Conservation (phyloP, 768 basidiomycete genomes). For the Lyophyllum shimeji region DNA sequence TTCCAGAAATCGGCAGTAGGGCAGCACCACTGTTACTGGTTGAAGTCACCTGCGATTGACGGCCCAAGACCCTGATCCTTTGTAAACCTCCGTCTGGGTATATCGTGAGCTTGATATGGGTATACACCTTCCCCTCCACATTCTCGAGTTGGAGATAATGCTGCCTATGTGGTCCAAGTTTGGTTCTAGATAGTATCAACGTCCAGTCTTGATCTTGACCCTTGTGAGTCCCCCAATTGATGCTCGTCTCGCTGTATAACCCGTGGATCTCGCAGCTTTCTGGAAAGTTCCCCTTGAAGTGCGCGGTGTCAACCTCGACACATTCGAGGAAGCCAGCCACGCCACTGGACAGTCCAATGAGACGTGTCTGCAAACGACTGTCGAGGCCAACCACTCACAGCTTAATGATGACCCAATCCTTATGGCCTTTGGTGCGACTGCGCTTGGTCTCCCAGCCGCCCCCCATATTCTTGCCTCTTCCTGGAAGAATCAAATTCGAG, state of each 20-base stretch:
- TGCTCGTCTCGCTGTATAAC: constrained; percentile 32
- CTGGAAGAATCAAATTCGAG: constrained; percentile 87
- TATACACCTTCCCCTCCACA: constrained; percentile 56
- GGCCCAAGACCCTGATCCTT: constrained; percentile 82
- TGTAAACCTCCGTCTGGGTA: constrained; percentile 96
- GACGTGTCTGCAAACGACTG: neutral
- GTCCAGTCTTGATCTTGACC: constrained; percentile 62
- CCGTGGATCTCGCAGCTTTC: constrained; percentile 83
- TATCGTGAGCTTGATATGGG: constrained; percentile 86
- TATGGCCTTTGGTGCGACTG: constrained; percentile 75
- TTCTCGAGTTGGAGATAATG: constrained; percentile 87
- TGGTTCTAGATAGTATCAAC: constrained; percentile 68
- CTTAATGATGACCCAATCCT: constrained; percentile 89
- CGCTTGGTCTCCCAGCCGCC: constrained; percentile 99
- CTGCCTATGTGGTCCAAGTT: constrained; percentile 85
- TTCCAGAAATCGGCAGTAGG: neutral
- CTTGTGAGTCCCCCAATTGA: constrained; percentile 36
- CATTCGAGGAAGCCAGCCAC: constrained; percentile 69
- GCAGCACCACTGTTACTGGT: neutral
- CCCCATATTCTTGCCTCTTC: constrained; percentile 92
- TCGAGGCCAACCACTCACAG: constrained; percentile 52
- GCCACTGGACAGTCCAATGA: constrained; percentile 47
- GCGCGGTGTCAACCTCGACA: constrained; percentile 89
- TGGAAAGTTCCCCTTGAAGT: constrained; percentile 97
- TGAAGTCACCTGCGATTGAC: constrained; percentile 29